Evolutionary conservation across 2,329 filamentous ascomycete genomes (phyloP), one percentile per base, ranked within the genome.

Genomic region (Chalaropsis ovoidea): DNA sequence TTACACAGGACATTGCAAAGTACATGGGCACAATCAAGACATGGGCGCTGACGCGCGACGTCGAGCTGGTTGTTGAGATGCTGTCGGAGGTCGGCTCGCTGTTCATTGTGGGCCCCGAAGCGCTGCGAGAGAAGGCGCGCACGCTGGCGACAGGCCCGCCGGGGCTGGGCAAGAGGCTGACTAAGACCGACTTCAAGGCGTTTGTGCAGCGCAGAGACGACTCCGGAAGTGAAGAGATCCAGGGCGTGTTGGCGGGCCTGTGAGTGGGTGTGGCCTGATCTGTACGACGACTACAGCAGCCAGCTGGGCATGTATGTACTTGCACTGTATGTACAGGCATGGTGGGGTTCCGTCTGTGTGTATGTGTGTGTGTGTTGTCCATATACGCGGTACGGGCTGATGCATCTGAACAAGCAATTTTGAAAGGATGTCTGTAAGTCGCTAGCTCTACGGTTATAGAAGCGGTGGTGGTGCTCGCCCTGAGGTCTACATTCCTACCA

Each of bases 1-100:
- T 97, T 31, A 93, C 88, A 43, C 95, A 97, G 77, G 94, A 99
- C 73, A 92, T 97, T 74, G 90, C 90, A 43, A 91, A 90, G 73
- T 99, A 99, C 75, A 88, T 89, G 8, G 87, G 92, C 68, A 84
- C 95, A 11, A 81, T 99, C 69, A 86, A 89, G 68, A 86, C 86
- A 42, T 97, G 91, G 90, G 83, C 88, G 35, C 79, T 92, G 49
- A 81, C 82, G 64, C 86, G 86, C 70, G 84, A 88, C 49, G 84
- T 86, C 61, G 82, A 83, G 70, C 81, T 81, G 27, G 83, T 84
- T 64, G 83, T 96, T 69, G 93, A 99, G 77, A 83, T 96, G 58
- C 77, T 99, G 68, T 87, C 90, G 31, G 94, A 99, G 78, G 90
- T 99, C 67, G 93, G 92, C 11, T 96, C 92, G 72, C 77, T 99